Conservation (phyloP, 2,329 filamentous ascomycete species). For the Colletotrichum falcatum region DNA sequence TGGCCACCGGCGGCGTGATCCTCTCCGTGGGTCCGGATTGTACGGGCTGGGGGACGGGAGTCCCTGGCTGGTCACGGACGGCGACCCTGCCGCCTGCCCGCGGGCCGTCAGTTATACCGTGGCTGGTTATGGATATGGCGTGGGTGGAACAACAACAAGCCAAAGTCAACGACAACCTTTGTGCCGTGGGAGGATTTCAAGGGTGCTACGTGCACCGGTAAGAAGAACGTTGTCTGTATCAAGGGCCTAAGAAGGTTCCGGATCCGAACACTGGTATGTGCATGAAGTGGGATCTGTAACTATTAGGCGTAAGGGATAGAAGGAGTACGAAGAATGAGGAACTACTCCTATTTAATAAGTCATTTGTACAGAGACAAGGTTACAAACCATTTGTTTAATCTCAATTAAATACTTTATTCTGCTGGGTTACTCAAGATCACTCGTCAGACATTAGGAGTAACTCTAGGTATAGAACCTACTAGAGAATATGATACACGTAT, state of each 20-base stretch:
- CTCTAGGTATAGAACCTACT: too few species aligned
- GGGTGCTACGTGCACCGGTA: constrained; percentile 16
- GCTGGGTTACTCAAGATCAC: too few species aligned
- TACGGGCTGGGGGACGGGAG: constrained; percentile 1
- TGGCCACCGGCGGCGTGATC: constrained; percentile 2
- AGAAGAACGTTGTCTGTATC: constrained; percentile 1
- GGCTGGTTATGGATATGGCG: constrained; percentile 10
- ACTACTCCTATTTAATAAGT: too few species aligned
- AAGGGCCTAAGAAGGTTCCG: background rate
- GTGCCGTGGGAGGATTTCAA: constrained; percentile 28
- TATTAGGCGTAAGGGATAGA: too few species aligned
- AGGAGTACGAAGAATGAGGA: too few species aligned
- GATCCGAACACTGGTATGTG: background rate
- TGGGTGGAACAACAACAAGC: constrained; percentile 13
- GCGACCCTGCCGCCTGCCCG: background rate
- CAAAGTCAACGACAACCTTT: background rate
- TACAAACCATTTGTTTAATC: too few species aligned
- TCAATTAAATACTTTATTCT: too few species aligned
- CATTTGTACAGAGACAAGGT: too few species aligned
- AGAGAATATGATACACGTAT: too few species aligned
- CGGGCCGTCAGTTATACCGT: constrained; percentile 9
- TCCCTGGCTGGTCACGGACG: background rate
- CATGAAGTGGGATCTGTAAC: background rate
- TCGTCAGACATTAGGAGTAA: too few species aligned
- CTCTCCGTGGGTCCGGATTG: constrained; percentile 19